Conservation (phyloP, 108 stramenopile species). For the Stephanodiscus triporus region DNA sequence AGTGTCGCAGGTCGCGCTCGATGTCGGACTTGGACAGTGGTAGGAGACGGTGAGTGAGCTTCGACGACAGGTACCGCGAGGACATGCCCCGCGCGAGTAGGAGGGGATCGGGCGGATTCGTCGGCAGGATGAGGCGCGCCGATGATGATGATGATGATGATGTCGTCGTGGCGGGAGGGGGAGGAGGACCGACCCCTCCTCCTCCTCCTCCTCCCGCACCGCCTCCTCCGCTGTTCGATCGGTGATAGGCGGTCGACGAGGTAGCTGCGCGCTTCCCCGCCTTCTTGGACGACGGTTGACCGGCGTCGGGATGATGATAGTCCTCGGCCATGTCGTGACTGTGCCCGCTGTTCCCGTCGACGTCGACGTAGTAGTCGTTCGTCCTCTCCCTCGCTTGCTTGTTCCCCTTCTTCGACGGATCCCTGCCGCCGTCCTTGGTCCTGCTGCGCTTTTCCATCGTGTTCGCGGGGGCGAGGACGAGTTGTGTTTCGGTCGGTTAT, state of each 20-base stretch:
- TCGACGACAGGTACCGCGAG: conserved; percentile 66
- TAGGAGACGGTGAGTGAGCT: conserved; percentile 43
- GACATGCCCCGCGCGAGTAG: conserved; percentile 78
- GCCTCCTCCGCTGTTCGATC: not conserved
- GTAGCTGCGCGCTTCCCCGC: not conserved
- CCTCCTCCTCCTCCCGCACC: not conserved
- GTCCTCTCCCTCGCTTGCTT: not conserved
- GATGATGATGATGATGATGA: no score
- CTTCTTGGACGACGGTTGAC: no score
- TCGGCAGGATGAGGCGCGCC: no score
- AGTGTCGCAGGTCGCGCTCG: conserved; percentile 81
- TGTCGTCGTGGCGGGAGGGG: not conserved
- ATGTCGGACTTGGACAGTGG: conserved; percentile 61
- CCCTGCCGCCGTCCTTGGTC: not conserved
- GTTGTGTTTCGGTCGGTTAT: no score
- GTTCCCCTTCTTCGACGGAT: not conserved
- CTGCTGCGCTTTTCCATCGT: not conserved
- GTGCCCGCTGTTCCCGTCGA: not conserved
- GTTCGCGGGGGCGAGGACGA: no score
- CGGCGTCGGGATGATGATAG: no score
- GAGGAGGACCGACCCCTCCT: not conserved
- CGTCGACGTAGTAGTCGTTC: not conserved
- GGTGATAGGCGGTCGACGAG: not conserved
- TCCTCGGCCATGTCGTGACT: no score
- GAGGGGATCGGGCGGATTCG: conserved; percentile 54